Evolutionary conservation across 371 early-diverging fungal species (phyloP).

Genomic region (Rhizopus sp.): DNA sequence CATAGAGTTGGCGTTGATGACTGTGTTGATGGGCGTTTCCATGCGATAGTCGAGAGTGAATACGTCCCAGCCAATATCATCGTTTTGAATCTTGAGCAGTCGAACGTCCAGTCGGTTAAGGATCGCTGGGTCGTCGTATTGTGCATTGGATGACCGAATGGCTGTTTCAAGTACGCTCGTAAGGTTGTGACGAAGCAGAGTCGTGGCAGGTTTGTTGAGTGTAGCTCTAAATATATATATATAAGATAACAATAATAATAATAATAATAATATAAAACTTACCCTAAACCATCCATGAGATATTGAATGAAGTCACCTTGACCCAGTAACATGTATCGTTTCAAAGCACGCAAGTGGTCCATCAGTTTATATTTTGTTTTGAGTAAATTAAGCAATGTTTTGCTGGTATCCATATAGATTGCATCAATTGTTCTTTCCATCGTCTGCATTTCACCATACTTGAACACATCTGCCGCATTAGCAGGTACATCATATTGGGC

Average conservation of each 20-base stretch:
- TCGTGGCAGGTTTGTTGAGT: conserved; percentile 74
- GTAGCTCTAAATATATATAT: conserved; percentile 37
- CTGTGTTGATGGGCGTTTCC: conserved; percentile 82
- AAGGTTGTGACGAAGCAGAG: conserved; percentile 86
- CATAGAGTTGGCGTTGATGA: conserved; percentile 78
- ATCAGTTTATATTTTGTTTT: conserved; percentile 76
- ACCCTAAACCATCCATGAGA: conserved; percentile 69
- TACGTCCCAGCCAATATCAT: conserved; percentile 91
- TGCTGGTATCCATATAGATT: conserved; percentile 73
- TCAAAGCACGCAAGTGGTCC: conserved; percentile 86
- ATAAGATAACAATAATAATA: too few relatives aligned
- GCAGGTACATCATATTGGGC: conserved; percentile 24
- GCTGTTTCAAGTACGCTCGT: conserved; percentile 86
- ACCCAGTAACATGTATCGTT: conserved; percentile 87
- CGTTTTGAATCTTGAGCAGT: conserved; percentile 65
- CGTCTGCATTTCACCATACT: conserved; percentile 72
- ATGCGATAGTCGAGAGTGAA: conserved; percentile 88
- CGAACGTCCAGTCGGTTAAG: conserved; percentile 79
- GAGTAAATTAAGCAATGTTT: conserved; percentile 71
- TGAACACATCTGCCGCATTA: conserved; percentile 32
- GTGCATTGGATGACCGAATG: conserved; percentile 89
- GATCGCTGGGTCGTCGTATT: conserved; percentile 82
- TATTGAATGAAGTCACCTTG: conserved; percentile 96
- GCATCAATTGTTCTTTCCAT: conserved; percentile 77
- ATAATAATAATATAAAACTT: too few relatives aligned